A percentile compares a stretch with the other conserved stretches of the same genome.
Evolutionary conservation across 176 grass and related monocot genomes (phyloP).

Genomic region (Triticum aestivum): DNA sequence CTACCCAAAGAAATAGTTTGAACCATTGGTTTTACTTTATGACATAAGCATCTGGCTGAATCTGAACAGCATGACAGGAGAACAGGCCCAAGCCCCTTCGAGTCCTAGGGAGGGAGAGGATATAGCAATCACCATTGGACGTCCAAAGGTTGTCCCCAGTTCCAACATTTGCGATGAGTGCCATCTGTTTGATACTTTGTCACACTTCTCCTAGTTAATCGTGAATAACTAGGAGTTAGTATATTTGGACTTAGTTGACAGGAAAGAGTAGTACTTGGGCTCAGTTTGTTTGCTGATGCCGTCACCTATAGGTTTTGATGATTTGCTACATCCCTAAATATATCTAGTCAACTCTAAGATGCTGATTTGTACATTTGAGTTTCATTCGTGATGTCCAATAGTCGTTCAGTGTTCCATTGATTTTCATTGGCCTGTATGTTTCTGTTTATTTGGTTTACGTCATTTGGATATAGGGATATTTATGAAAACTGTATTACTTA

Average conservation of each 20-base stretch:
- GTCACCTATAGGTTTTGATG: not conserved
- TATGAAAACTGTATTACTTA: not conserved
- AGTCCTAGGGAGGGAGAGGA: constrained; percentile 92
- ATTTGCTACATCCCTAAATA: not conserved
- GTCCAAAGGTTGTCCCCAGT: constrained; percentile 52
- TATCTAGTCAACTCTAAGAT: not conserved
- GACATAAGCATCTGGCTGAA: constrained; percentile 47
- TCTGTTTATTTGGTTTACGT: not conserved
- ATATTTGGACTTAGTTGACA: not conserved
- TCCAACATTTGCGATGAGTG: constrained; percentile 7
- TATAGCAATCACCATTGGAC: constrained; percentile 78
- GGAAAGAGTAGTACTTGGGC: no score
- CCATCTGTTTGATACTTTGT: not conserved
- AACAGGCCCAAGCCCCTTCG: constrained; percentile 72
- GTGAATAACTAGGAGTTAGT: constrained; percentile 18
- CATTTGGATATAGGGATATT: not conserved
- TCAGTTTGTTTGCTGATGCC: no score
- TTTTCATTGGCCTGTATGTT: constrained; percentile 14
- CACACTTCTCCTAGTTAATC: not conserved
- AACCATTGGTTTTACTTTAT: constrained; percentile 27
- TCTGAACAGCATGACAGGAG: constrained; percentile 94
- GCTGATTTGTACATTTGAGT: not conserved
- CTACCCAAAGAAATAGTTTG: constrained; percentile 8
- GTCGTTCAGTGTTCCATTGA: not conserved
- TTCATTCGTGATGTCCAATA: not conserved